Evolutionary conservation across 1,139 yeast species (phyloP).

Genomic region (Geotrichum australiense): DNA sequence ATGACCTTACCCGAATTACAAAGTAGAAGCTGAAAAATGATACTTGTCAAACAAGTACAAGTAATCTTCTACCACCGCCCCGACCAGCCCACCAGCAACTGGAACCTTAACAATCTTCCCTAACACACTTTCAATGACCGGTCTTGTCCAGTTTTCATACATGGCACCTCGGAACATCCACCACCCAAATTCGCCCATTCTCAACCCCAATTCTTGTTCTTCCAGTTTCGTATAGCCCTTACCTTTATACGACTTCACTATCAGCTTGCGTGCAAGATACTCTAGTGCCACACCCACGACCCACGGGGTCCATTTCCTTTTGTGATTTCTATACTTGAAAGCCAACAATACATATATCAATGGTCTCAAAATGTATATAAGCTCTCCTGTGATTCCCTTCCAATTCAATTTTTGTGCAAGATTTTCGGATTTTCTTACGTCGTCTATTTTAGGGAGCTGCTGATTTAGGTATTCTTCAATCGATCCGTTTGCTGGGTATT

Average conservation of each 20-base stretch:
- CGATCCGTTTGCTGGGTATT: slow-evolving; percentile 20
- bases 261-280: slow-evolving; percentile 29
- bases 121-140: slow-evolving; percentile 27
- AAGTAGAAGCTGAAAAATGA: slow-evolving; percentile 27
- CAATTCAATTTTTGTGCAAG: slow-evolving; percentile 28
- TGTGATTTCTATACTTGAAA: slow-evolving; percentile 23
- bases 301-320: slow-evolving; percentile 38
- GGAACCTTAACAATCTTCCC: slow-evolving; percentile 30
- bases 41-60: slow-evolving; percentile 37
- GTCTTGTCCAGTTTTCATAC: slow-evolving; percentile 33
- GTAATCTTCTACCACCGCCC: slow-evolving; percentile 35
- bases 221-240: slow-evolving; percentile 32
- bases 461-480: slow-evolving; percentile 26
- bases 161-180: slow-evolving; percentile 38
- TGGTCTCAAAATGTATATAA: slow-evolving; percentile 35
- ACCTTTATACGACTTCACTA: slow-evolving; percentile 21
- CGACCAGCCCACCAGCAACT: slow-evolving; percentile 23
- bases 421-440: slow-evolving; percentile 31
- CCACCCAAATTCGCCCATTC: slow-evolving; percentile 35
- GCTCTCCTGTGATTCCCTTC: slow-evolving; percentile 32
- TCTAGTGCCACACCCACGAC: slow-evolving; percentile 35
- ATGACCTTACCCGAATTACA: no score
- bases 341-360: slow-evolving; percentile 34
- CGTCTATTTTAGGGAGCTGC: slow-evolving; percentile 33
- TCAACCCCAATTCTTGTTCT: slow-evolving; percentile 30